Evolutionary conservation across 371 early-diverging fungal species (phyloP), one percentile per base, ranked within the genome.

Genomic region (Rhizomucor pusillus): DNA sequence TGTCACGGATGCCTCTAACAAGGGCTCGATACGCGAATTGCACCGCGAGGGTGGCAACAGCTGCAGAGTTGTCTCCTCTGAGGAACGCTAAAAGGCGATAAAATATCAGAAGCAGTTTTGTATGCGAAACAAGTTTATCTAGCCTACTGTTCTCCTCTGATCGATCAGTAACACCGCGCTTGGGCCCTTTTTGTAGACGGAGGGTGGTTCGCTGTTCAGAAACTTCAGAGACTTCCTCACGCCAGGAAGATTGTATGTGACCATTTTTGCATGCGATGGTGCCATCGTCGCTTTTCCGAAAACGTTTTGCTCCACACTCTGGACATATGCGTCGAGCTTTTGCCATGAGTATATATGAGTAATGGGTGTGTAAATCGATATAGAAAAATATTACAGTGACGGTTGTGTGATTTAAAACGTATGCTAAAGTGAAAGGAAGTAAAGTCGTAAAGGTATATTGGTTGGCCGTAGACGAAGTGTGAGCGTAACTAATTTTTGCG

Each of bases 401-500:
- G 3, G 29, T 29, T 29, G 29, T 29, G 29, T 3, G 29, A n/a
- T n/a, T n/a, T n/a, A n/a, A n/a, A 29, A 29, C 29, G 7, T 5
- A 7, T 41, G 41, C 4, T 41, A 41, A 19, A 41, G 41, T 3
- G 11, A 41, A 41, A 19, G 41, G 11, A 41, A 41, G 11, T 16
- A 12, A 41, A 41, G 41, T 41, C 29, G 7, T 5, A 19, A 3
- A 19, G 41, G 14, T 3, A 19, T 11, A 11, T 14, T 37, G 37
- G 41, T 41, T 16, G 41, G 22, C 16, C 14, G n/a, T n/a, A n/a
- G n/a, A n/a, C n/a, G n/a, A n/a, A n/a, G n/a, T n/a, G n/a, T n/a
- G n/a, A n/a, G n/a, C n/a, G n/a, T n/a, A n/a, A n/a, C 40, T 43
- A 48, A 57, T 69, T 62, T 51, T 71, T 52, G 25, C 55, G 46